phyloP scores from a whole-genome alignment of 768 basidiomycete genomes.

The Tremella fuciformis region DNA sequence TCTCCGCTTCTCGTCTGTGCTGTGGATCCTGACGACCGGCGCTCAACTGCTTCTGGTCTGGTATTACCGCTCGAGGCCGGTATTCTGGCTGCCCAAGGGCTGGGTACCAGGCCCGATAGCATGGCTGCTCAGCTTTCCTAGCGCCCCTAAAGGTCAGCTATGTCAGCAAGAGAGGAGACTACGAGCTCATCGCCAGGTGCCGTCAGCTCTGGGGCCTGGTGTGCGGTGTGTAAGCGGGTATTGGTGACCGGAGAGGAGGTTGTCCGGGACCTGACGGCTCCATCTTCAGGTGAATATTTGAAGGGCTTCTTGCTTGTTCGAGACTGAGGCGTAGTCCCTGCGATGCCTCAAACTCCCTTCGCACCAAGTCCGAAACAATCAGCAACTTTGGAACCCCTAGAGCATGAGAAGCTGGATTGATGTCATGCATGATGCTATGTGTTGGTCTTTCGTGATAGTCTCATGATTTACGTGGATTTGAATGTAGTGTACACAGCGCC shows the following conservation, averaged over 20 bases:
- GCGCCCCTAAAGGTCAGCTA: slow-evolving; percentile 74
- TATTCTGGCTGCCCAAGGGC: slow-evolving; percentile 85
- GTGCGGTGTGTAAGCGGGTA: slow-evolving; percentile 87
- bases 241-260: slow-evolving; percentile 71
- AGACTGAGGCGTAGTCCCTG: not conserved
- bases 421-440: not conserved
- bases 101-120: slow-evolving; percentile 80
- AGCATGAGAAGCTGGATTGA: slow-evolving; percentile 42
- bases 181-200: slow-evolving; percentile 60
- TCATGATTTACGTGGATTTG: not conserved
- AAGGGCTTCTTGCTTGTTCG: not conserved
- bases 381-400: slow-evolving; percentile 25
- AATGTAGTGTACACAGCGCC: not conserved
- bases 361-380: slow-evolving; percentile 9
- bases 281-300: slow-evolving; percentile 13
- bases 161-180: slow-evolving; percentile 2
- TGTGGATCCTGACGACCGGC: slow-evolving; percentile 87
- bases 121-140: slow-evolving; percentile 87
- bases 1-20: slow-evolving; percentile 65
- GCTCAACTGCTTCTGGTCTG: slow-evolving; percentile 78
- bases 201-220: slow-evolving; percentile 90
- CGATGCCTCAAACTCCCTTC: not conserved
- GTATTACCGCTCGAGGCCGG: slow-evolving; percentile 85
- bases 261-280: slow-evolving; percentile 61
- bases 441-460: not conserved